phyloP scores from a whole-genome alignment of 2,329 filamentous ascomycete species.

The Fusarium piperis region DNA sequence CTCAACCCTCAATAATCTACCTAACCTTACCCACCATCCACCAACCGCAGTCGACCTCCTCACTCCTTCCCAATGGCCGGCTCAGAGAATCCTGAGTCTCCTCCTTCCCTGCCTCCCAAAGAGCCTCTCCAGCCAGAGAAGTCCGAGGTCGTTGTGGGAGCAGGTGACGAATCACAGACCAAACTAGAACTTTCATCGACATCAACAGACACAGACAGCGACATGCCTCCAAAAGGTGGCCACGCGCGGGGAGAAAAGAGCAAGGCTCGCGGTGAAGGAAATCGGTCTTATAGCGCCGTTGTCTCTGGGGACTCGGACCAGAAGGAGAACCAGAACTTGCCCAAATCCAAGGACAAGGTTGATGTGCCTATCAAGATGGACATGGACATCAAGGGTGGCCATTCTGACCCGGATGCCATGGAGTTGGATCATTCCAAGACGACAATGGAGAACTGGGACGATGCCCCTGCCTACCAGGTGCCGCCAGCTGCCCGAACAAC shows the following conservation, averaged over 20 bases:
- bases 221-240: conserved; percentile 25
- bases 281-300: conserved; percentile 22
- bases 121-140: conserved; percentile 11
- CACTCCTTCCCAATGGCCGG: conserved; percentile 17
- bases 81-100: conserved; percentile 2
- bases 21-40: neutral
- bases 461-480: conserved; percentile 21
- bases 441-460: neutral
- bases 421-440: conserved; percentile 14
- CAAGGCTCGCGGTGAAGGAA: conserved; percentile 23
- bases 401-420: conserved; percentile 8
- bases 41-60: neutral
- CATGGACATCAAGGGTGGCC: neutral
- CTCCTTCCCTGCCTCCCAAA: conserved; percentile 29
- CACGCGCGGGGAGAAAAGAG: conserved; percentile 9
- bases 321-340: neutral
- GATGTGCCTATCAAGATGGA: conserved; percentile 3
- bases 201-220: neutral
- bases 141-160: neutral
- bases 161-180: neutral
- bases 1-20: neutral
- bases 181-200: neutral
- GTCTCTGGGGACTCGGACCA: conserved; percentile 16
- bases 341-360: conserved; percentile 10
- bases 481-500: neutral